Base-by-base conservation (phyloP, 2,329 filamentous ascomycete species). In the Alternaria longipes region DNA sequence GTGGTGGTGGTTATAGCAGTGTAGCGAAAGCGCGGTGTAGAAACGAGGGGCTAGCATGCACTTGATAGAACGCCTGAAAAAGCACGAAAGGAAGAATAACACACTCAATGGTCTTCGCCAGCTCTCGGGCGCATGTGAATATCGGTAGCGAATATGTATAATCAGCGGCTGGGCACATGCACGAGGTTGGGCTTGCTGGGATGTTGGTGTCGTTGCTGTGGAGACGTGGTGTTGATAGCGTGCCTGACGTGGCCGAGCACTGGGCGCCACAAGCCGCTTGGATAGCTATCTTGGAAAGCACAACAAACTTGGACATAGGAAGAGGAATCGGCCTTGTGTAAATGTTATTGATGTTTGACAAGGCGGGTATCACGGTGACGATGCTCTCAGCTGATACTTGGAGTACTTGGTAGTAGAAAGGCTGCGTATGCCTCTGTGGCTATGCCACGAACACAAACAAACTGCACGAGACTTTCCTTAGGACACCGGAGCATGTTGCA, bases 111-210 rank as follows among this genome's bases (percentile, higher is more conserved):
- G 55, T 44, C 47, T 44, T 11, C 36, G 28, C 46, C 34, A 49
- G 30, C 38, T 32, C 47, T 14, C 14, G 28, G 20, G 44, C 36
- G 56, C 55, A 56, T 57, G 38, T 54, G 50, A 57, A 24, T 34
- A 63, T 32, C 52, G 60, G 60, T 63, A 67, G 64, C 61, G 65
- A 64, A 73, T 67, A 74, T 73, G 70, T 72, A 73, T 60, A 69
- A 67, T 68, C 60, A 18, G 59, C 50, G 59, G 64, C 56, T 42
- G 47, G 40, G 52, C 56, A 58, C 62, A 57, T 52, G 60, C 60
- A 55, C 62, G 64, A 70, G 64, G 63, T 65, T 66, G 56, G 46
- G 59, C 41, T 42, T 60, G 54, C 59, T 57, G 56, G 46, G 49
- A 53, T 49, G 62, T 36, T 54, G 47, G 41, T 18, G 52, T 50